Base-by-base conservation (phyloP, 2,329 filamentous ascomycete species). In the Neofusicoccum laricinum region DNA sequence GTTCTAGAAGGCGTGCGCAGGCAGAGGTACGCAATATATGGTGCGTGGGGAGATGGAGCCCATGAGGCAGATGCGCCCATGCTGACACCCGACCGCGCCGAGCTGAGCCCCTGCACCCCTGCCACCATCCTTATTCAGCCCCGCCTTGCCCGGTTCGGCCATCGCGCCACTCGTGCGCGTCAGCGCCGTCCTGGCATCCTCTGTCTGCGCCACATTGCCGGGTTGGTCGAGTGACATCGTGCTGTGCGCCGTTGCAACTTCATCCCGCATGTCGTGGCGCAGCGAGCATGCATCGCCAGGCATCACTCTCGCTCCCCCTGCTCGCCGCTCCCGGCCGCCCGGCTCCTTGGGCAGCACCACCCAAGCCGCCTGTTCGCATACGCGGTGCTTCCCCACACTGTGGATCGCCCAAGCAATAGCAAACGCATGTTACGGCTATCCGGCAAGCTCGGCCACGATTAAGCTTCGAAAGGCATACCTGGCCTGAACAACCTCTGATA, bases 1-100 rank as follows among this genome's bases (percentile, higher is more conserved):
- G 55, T 45, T 45, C 55, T 41, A n/a, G 40, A 34, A 19, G 55
- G 41, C 30, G 53, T 46, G 55, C 7, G 55, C 15, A 46, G 55
- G 55, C 43, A 15, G 40, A 43, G 30, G 55, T 46, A 59, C 25
- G 55, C 55, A 59, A 59, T 59, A 59, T 59, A 59, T 59, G 55
- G 30, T 57, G 53, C 53, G 53, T 45, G 53, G 51, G 36, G 38
- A 57, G 34, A 49, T 49, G 30, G 51, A 57, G 51, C 51, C 43
- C 36, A 11, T 15, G n/a, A 41, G 15, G 53, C 51, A 41, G 36
- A 36, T 30, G 25, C 25, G 25, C 25, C 25, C 25, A 30, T 59
- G 55, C 55, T 46, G 41, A 46, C 41, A 41, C 40, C 55, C 49
- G 30, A 51, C 49, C 49, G 49, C 49, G 14, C 49, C 55, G 55